These are phyloP conservation scores for Datura wrightii DNA, from an alignment of 257 asterid genomes.

Conservation along the genomic window DNA sequence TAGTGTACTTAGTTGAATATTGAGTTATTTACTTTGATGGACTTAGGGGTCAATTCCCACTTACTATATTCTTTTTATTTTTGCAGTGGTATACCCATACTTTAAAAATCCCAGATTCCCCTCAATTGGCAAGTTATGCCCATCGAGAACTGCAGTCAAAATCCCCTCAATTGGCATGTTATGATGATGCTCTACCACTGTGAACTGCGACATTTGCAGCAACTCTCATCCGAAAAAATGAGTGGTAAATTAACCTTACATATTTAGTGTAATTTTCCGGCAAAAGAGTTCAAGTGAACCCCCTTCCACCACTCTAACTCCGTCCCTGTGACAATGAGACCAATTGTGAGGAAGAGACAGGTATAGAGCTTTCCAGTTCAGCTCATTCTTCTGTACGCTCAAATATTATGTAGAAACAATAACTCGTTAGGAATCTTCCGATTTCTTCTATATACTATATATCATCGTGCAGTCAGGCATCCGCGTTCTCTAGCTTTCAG, in stretches of 20 bases:
- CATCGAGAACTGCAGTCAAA: neutral
- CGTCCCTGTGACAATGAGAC: neutral
- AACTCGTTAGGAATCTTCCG: neutral
- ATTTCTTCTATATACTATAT: neutral
- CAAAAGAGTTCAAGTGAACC: too few species aligned
- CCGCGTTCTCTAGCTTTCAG: neutral
- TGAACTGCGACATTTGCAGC: neutral
- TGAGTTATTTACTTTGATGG: too few species aligned
- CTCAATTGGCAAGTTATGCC: too few species aligned
- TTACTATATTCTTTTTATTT: too few species aligned
- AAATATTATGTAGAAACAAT: neutral
- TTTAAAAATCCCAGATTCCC: too few species aligned
- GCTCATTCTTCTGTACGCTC: neutral
- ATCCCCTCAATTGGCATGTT: neutral
- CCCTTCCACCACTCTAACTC: too few species aligned
- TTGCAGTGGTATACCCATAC: too few species aligned
- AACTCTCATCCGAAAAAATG: neutral
- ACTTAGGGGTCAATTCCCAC: too few species aligned
- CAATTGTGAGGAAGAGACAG: neutral
- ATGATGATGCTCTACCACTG: neutral
- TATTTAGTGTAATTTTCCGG: too few species aligned
- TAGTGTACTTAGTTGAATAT: too few species aligned
- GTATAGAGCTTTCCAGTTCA: neutral
- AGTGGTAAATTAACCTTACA: neutral
- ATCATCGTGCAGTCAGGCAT: neutral